Evolutionary conservation across 139 green algal genomes (phyloP).

Genomic region (Nannochloris sp.): DNA sequence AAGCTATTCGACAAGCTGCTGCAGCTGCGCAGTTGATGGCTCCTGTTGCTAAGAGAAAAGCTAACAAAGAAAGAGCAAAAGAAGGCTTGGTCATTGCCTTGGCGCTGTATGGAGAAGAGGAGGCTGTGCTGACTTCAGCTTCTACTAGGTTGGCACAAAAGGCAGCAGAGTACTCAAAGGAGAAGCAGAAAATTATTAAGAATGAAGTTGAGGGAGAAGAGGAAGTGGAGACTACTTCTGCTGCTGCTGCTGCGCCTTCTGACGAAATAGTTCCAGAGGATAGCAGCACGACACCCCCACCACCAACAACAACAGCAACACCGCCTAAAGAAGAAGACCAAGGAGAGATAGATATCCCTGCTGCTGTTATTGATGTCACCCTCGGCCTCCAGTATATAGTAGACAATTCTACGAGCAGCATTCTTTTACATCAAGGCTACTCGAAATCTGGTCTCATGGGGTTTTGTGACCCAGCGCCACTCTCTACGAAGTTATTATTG

Average conservation of each 20-base stretch:
- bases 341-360: constrained; percentile 5
- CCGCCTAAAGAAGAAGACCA: not conserved
- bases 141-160: not conserved
- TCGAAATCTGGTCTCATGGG: constrained; percentile 44
- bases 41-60: constrained; percentile 33
- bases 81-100: constrained; percentile 35
- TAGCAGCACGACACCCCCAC: not conserved
- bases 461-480: constrained; percentile 42
- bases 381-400: constrained; percentile 38
- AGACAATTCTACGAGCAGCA: constrained; percentile 8
- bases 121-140: constrained; percentile 9
- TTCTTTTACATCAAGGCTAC: constrained; percentile 23
- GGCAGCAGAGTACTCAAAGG: not conserved
- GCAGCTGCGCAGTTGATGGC: constrained; percentile 21
- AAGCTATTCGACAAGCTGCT: not conserved
- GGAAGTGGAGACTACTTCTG: not conserved
- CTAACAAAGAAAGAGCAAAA: constrained; percentile 15
- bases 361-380: constrained; percentile 41
- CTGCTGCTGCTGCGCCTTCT: not conserved
- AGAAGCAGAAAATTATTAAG: not conserved
- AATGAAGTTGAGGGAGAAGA: not conserved
- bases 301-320: not conserved
- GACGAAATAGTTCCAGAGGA: not conserved
- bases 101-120: constrained; percentile 37
- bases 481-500: constrained; percentile 29